Percentiles rank a stretch among this genome's conserved stretches.
These are phyloP conservation scores for Metarhizium humberi DNA, from an alignment of 2,329 filamentous ascomycete species.

Conservation along the genomic window DNA sequence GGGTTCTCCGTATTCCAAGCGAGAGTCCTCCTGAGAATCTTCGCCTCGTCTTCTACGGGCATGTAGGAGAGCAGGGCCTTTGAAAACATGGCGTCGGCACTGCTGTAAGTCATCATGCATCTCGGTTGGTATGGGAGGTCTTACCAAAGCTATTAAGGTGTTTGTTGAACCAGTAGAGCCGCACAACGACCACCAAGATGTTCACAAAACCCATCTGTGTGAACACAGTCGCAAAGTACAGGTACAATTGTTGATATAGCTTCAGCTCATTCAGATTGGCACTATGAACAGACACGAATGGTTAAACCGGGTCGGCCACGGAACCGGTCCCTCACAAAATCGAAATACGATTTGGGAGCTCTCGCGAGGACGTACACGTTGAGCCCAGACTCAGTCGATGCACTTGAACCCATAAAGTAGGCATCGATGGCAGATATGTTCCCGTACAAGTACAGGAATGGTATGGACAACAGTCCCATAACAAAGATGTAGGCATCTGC, in stretches of 20 bases:
- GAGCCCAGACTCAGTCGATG: conserved; percentile 39
- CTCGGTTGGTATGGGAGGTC: neutral
- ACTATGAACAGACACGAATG: conserved; percentile 17
- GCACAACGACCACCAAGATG: conserved; percentile 35
- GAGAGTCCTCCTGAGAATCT: neutral
- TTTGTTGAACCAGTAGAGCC: conserved; percentile 39
- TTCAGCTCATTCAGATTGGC: conserved; percentile 38
- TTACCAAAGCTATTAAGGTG: conserved; percentile 29
- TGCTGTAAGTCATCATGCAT: neutral
- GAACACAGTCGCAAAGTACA: conserved; percentile 40
- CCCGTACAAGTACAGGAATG: neutral
- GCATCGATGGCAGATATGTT: conserved; percentile 29
- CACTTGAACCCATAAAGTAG: conserved; percentile 40
- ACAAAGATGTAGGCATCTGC: neutral
- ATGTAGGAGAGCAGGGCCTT: conserved; percentile 1
- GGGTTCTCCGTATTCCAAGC: neutral
- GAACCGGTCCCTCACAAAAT: too few species aligned
- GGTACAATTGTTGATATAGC: conserved; percentile 40
- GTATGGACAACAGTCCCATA: neutral
- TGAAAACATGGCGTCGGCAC: neutral
- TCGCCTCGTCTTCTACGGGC: neutral
- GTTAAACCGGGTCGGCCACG: neutral
- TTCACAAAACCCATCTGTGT: conserved; percentile 41
- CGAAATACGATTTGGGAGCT: too few species aligned
- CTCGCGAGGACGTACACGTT: conserved; percentile 30